These are phyloP conservation scores for Apiospora sp. DNA, from an alignment of 2,329 filamentous ascomycete species.

Conservation along the genomic window DNA sequence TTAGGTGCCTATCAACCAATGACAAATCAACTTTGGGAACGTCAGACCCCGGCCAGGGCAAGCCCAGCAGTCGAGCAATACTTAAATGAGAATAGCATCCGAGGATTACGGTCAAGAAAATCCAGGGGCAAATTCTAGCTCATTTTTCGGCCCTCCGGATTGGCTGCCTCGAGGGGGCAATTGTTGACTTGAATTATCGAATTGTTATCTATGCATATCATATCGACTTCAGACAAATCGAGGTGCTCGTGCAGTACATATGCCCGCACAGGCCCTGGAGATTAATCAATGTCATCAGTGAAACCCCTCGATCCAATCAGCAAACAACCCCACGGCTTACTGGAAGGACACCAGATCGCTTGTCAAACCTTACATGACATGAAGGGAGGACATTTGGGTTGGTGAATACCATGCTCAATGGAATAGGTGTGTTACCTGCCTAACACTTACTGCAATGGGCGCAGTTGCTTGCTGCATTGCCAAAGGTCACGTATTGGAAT, in stretches of 20 bases:
- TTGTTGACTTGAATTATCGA: neutral
- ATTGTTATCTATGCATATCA: slow-evolving; percentile 1
- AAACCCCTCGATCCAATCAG: slow-evolving; percentile 14
- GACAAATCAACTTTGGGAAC: slow-evolving; percentile 9
- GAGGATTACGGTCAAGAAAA: neutral
- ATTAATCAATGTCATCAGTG: slow-evolving; percentile 20
- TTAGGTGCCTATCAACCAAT: slow-evolving; percentile 16
- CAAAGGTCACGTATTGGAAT: neutral
- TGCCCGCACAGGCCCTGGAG: slow-evolving; percentile 17
- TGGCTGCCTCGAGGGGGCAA: neutral
- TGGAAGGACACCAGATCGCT: slow-evolving; percentile 8
- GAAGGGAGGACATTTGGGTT: neutral
- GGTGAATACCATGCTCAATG: slow-evolving; percentile 6
- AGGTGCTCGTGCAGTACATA: neutral
- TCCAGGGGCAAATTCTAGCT: neutral
- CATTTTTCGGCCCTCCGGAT: neutral
- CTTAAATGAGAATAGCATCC: neutral
- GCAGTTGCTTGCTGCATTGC: neutral
- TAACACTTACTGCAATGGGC: too few relatives aligned
- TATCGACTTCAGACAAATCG: neutral
- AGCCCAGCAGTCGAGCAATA: neutral
- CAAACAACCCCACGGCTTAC: neutral
- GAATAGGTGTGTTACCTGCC: neutral
- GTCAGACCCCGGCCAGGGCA: neutral
- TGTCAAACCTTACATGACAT: slow-evolving; percentile 3